Base-by-base conservation (phyloP, 2,329 filamentous ascomycete genomes). In the Didymella pomorum region DNA sequence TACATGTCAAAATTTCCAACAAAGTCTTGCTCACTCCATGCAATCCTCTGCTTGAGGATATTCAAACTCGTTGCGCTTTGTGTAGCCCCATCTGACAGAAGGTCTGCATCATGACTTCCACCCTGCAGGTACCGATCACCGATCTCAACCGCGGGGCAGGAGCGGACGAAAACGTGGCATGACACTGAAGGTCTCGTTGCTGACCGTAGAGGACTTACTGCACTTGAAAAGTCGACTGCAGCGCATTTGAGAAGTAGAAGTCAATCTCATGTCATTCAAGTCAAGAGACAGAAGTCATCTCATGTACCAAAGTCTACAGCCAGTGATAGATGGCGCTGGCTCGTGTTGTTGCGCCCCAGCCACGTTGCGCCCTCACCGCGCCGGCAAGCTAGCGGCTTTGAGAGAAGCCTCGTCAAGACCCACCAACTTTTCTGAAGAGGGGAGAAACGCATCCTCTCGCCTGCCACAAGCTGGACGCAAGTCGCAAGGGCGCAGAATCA, bases 401-500 rank as follows among this genome's bases (percentile, higher is more conserved):
- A 47, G 43, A 47, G 43, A 50, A 48, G 51, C 57, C 47, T 54
- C 57, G 57, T 42, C 42, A 21, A 26, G 56, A 49, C 45, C 56
- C 56, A 53, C 50, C 35, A 11, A 35, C 52, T 55, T 58, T 58
- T 58, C 45, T 49, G 26, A 29, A 39, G 52, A 50, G 51, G 56
- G 56, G 44, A 59, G 41, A 49, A 47, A 53, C 49, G 47, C 49
- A 39, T 55, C 45, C 48, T 55, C 57, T 55, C 58, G 61, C 62
- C 63, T 64, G 63, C 55, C 66, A 69, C 68, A 69, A 62, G 63
- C 62, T 66, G 68, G 57, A 62, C 64, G 66, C 62, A 64, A 64
- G 67, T 61, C 64, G 66, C 63, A 68, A 67, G 66, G 66, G 68
- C 65, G 62, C 62, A 64, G 52, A 52, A 60, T 58, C 50, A 54